Conservation (phyloP, 768 basidiomycete genomes). For the Thelephora ganbajun region DNA sequence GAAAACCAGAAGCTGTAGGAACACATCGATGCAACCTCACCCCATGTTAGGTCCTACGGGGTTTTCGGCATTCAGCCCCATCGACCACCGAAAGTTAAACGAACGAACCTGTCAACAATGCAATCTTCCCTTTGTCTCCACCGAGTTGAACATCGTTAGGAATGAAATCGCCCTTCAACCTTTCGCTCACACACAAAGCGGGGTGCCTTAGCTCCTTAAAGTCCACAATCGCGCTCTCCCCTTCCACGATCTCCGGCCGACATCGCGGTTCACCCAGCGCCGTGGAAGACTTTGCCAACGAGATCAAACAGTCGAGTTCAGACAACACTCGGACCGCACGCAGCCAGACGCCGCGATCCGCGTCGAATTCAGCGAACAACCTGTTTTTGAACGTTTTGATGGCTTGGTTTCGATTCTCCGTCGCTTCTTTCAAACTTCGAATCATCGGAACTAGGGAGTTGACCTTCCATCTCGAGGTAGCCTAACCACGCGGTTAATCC, state of each 20-base stretch:
- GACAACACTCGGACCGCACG: slow-evolving; percentile 76
- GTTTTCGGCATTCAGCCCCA: slow-evolving; percentile 1
- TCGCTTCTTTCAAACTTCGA: slow-evolving; percentile 81
- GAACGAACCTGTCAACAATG: slow-evolving; percentile 67
- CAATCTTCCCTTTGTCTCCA: slow-evolving; percentile 56
- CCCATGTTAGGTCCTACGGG: slow-evolving; percentile 73
- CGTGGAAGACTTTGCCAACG: slow-evolving; percentile 77
- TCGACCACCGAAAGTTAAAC: background rate
- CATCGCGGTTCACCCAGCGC: slow-evolving; percentile 92
- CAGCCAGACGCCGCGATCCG: slow-evolving; percentile 69
- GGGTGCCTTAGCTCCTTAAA: slow-evolving; percentile 89
- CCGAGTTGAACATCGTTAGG: slow-evolving; percentile 88
- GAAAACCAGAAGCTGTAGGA: slow-evolving; percentile 3
- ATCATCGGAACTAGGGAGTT: slow-evolving; percentile 59
- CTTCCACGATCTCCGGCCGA: slow-evolving; percentile 77
- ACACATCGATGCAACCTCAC: slow-evolving; percentile 25
- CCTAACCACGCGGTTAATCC: slow-evolving; percentile 25
- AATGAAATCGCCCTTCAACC: slow-evolving; percentile 60
- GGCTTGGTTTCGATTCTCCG: slow-evolving; percentile 69
- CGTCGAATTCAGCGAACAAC: slow-evolving; percentile 70
- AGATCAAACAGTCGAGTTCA: slow-evolving; percentile 93
- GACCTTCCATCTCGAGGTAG: slow-evolving; percentile 63
- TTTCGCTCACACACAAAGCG: slow-evolving; percentile 53
- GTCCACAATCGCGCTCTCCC: slow-evolving; percentile 66
- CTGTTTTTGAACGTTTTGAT: slow-evolving; percentile 76